These are phyloP conservation scores for Aspergillus sp. DNA, from an alignment of 2,329 filamentous ascomycete species.

Conservation along the genomic window DNA sequence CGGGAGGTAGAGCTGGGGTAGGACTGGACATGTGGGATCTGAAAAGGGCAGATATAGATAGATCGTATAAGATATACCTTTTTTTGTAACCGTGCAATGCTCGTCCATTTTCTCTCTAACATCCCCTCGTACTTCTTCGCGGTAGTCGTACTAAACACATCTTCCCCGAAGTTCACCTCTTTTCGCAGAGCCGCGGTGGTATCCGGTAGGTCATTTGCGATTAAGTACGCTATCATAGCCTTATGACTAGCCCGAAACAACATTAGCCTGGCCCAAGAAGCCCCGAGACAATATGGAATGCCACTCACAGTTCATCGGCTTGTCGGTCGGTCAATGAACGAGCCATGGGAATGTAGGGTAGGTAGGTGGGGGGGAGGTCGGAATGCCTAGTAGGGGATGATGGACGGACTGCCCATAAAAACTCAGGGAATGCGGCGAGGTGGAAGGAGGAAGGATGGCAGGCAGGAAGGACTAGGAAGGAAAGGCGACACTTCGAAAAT, in stretches of 20 bases:
- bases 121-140: constrained; percentile 86
- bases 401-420: neutral
- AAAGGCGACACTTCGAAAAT: too few species aligned
- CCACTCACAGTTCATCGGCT: constrained; percentile 78
- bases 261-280: constrained; percentile 4
- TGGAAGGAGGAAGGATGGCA: too few species aligned
- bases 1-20: neutral
- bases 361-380: too few species aligned
- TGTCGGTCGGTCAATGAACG: constrained; percentile 72
- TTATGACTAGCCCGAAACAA: constrained; percentile 66
- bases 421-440: too few species aligned
- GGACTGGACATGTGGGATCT: neutral
- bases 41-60: neutral
- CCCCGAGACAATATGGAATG: neutral
- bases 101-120: constrained; percentile 98
- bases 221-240: constrained; percentile 84
- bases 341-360: constrained; percentile 54
- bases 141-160: constrained; percentile 72
- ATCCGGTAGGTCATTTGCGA: constrained; percentile 67
- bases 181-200: constrained; percentile 69
- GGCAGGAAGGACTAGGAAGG: too few species aligned
- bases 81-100: constrained; percentile 86
- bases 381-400: neutral
- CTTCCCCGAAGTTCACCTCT: constrained; percentile 66
- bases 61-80: constrained; percentile 57